Base-by-base conservation (phyloP, 1,139 yeast genomes). In the Debaryomyces nepalensis region DNA sequence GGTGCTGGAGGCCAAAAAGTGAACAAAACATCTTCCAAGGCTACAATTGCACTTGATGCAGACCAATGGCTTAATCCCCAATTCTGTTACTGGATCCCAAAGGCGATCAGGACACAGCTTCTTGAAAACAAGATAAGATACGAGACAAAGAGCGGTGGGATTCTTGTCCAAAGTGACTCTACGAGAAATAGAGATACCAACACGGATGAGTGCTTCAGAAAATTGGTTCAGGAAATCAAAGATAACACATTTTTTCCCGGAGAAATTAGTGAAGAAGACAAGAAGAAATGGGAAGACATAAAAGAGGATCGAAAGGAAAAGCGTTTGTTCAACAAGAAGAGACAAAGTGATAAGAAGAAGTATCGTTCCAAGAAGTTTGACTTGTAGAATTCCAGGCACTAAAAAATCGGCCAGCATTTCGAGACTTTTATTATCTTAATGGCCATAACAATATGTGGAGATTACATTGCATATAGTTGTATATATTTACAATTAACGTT, bases 1-100 rank as follows among this genome's bases (percentile, higher is more conserved):
- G 98, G 98, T 0, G 91, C 97, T 0, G 98, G 98, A 0, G 98
- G 98, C 0, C 98, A 91, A 54, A 87, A 91, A 57, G 97, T 91
- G 11, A 91, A 91, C 61, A 91, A 89, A 49, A 79, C 89, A 0
- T 82, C 82, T 10, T 80, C 93, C 2, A 90, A 90, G 55, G 96
- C 95, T 3, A 81, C 93, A 0, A 61, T 91, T 9, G 68, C 80
- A 3, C 57, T 88, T 48, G 58, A 62, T 4, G 59, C 72, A 0
- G 61, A 66, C 1, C 62, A 69, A 32, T 79, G 91, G 81, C 66
- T 74, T 7, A 53, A 61, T 2, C 75, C 81, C 0, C 58, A 58
- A 24, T 54, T 51, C 30, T 68, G 75, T 14, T 52, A 54, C 5
- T 87, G 95, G 95, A 73, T 90, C 2, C 95, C 96, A 0, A 48